Evolutionary conservation across 2,329 filamentous ascomycete species (phyloP).

Genomic region (Botrytis elliptica): DNA sequence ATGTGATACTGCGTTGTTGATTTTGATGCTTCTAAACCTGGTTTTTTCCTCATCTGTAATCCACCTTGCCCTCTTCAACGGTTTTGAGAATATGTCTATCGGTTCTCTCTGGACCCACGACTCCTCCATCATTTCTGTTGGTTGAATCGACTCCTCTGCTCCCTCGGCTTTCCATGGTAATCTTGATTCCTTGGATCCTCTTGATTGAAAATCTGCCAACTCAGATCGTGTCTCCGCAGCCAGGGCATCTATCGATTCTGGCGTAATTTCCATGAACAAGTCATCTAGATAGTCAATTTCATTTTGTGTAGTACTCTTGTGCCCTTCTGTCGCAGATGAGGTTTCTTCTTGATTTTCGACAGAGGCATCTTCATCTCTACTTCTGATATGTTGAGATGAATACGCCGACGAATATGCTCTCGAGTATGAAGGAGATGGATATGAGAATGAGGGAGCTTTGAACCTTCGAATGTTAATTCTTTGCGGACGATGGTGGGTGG

Average conservation of each 20-base stretch:
- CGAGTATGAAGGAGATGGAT: not conserved
- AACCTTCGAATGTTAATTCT: constrained; percentile 15
- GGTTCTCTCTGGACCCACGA: constrained; percentile 3
- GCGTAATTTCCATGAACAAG: constrained; percentile 39
- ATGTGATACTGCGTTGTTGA: constrained; percentile 17
- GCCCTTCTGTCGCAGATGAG: not conserved
- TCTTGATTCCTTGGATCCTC: not conserved
- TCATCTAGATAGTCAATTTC: constrained; percentile 3
- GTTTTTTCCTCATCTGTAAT: not conserved
- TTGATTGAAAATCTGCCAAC: constrained; percentile 3
- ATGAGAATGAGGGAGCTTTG: constrained; percentile 4
- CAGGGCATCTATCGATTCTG: constrained; percentile 41
- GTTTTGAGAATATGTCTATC: constrained; percentile 3
- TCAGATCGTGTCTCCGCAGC: constrained; percentile 26
- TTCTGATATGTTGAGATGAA: not conserved
- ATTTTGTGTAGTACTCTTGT: not conserved
- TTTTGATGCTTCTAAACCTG: constrained; percentile 18
- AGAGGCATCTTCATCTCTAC: not conserved
- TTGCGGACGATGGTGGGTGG: not conserved
- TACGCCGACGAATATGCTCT: constrained; percentile 6
- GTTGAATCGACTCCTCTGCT: not conserved
- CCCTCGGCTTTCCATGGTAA: not conserved
- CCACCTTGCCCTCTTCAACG: constrained; percentile 14
- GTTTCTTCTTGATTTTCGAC: not conserved
- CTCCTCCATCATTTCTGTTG: not conserved